Evolutionary conservation across 495 filamentous ascomycete species (phyloP), one percentile per base, ranked within the genome.

Genomic region (Talaromyces adpressus): DNA sequence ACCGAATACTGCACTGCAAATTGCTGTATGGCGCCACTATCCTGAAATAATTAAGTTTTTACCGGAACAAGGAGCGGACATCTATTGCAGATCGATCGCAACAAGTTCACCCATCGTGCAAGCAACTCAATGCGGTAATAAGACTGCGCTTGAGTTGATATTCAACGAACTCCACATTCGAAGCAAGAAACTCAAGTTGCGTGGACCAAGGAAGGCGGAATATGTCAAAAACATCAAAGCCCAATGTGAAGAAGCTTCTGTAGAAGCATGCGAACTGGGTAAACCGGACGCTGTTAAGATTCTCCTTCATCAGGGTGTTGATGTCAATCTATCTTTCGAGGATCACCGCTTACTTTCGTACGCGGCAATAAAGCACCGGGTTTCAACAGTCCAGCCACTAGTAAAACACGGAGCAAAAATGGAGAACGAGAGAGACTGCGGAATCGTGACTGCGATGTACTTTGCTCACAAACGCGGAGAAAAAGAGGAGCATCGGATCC

Each of bases 21-120:
- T 32, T 47, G 32, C 58, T 60, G 41, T 25, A 41, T 32, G 23
- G 8, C 8, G 11, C 34, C n/a, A 60, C 22, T n/a, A 27, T 60
- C 32, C 9, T 20, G 34, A 60, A 11, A 45, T 6, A 23, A 47
- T 60, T 20, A 60, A 60, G 23, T 30, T 47, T 5, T 16, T 47
- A 41, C 36, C 47, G 34, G 20, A 60, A 29, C 16, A 47, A 60
- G 58, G 58, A 60, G n/a, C 58, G n/a, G 14, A 60, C 32, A 58
- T 58, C 32, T 18, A 58, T 6, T 20, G n/a, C 9, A 20, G n/a
- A 36, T 59, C 11, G 14, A 8, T 18, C 58, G 27, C 25, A 16
- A 23, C n/a, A 57, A 23, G 9, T 11, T 45, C 58, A 60, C 32
- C 58, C 0, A 34, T 60, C 23, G 34, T 60, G 29, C 14, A 25